phyloP scores from a whole-genome alignment of 2,329 filamentous ascomycete genomes.

The Pyrenophora seminiperda region DNA sequence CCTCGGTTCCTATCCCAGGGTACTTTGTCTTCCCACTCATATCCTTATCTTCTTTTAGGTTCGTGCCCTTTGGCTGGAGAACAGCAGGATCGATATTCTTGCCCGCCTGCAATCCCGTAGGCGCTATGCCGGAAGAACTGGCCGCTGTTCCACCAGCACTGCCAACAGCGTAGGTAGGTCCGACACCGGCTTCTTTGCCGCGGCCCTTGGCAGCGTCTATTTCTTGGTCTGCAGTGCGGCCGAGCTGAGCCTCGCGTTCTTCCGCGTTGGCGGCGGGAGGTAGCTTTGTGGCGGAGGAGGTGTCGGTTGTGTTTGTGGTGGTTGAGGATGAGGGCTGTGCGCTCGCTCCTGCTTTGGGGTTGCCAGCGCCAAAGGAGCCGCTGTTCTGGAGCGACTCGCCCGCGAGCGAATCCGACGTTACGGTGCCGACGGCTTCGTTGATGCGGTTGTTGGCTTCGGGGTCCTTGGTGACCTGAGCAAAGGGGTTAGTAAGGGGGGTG shows the following conservation, averaged over 20 bases:
- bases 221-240: conserved; percentile 48
- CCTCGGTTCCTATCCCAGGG: conserved; percentile 58
- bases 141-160: conserved; percentile 33
- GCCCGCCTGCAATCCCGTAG: conserved; percentile 47
- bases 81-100: conserved; percentile 36
- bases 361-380: conserved; percentile 65
- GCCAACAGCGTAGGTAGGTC: conserved; percentile 42
- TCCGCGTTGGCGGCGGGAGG: conserved; percentile 55
- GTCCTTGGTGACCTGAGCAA: conserved; percentile 54
- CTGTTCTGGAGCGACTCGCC: conserved; percentile 68
- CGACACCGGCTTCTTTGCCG: conserved; percentile 44
- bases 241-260: conserved; percentile 51
- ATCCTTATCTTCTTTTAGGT: conserved; percentile 54
- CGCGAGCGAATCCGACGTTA: conserved; percentile 74
- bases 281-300: conserved; percentile 58
- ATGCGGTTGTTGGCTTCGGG: conserved; percentile 54
- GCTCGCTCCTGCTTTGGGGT: conserved; percentile 59
- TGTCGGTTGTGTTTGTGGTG: conserved; percentile 63
- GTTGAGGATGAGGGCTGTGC: conserved; percentile 58
- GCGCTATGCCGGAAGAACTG: conserved; percentile 35
- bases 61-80: conserved; percentile 57
- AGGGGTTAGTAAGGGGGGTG: conserved; percentile 11
- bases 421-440: conserved; percentile 66
- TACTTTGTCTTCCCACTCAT: conserved; percentile 30
- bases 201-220: conserved; percentile 49